A percentile compares a stretch with the other conserved stretches of the same genome.
Evolutionary conservation across 352 stramenopile species (phyloP).

Genomic region (Phytophthora cactorum): DNA sequence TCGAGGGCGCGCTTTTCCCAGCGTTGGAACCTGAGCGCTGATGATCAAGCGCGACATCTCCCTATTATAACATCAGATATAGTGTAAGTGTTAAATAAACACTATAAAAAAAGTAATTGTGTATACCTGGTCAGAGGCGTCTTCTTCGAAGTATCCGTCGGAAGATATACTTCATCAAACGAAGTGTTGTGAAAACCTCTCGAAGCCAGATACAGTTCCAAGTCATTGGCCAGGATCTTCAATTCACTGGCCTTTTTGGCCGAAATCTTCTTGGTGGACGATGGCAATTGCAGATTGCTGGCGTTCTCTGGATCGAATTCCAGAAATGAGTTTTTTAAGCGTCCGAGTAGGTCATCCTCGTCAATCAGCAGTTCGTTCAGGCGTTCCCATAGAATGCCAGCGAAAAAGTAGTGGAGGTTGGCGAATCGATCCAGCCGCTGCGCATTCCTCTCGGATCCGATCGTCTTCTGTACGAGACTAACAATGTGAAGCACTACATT

Average conservation of each 20-base stretch:
- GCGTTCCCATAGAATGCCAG: slow-evolving; percentile 30
- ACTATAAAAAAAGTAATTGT: background rate
- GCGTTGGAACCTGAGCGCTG: slow-evolving; percentile 17
- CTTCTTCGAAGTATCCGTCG: background rate
- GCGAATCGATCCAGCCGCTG: slow-evolving; percentile 29
- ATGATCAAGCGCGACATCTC: slow-evolving; percentile 28
- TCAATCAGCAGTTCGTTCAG: slow-evolving; percentile 40
- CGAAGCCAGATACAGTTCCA: slow-evolving; percentile 29
- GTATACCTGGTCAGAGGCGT: slow-evolving; percentile 23
- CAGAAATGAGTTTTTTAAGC: slow-evolving; percentile 1
- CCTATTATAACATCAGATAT: slow-evolving; percentile 6
- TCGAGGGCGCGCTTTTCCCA: background rate
- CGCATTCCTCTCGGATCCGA: background rate
- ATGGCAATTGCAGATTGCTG: slow-evolving; percentile 9
- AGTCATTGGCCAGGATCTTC: slow-evolving; percentile 15
- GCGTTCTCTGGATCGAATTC: slow-evolving; percentile 27
- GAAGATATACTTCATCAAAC: slow-evolving; percentile 25
- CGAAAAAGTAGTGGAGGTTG: slow-evolving; percentile 38
- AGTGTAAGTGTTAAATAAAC: too few species aligned
- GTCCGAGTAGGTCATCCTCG: slow-evolving; percentile 18
- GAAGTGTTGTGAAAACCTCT: slow-evolving; percentile 34
- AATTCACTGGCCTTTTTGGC: background rate
- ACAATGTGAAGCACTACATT: slow-evolving; percentile 35
- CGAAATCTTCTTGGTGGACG: background rate
- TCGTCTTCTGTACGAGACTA: slow-evolving; percentile 25